Evolutionary conservation across 495 filamentous ascomycete species (phyloP), one percentile per base, ranked within the genome.

Genomic region (Neurospora sp.): DNA sequence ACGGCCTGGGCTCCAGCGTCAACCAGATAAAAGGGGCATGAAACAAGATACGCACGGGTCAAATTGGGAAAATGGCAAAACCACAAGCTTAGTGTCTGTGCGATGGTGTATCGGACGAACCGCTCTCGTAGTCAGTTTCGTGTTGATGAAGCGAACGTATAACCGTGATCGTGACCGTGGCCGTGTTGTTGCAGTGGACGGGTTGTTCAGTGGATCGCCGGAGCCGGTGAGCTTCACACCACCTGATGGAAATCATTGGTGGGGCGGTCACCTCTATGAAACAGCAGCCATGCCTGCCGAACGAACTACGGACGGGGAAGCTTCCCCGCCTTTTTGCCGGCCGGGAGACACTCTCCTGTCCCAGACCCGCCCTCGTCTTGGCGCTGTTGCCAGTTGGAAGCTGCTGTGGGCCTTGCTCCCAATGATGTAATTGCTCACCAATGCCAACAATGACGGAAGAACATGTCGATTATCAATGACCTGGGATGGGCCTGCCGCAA

Each of bases 1-100:
- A 73, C 77, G 77, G 38, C 77, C 74, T 39, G 77, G 77, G 59
- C 73, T 48, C 54, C 54, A 66, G 54, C 54, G 54, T 66, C 15
- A 66, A 66, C 54, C 54, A 66, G 54, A 66, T 34, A 34, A 66
- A 66, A 66, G 54, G 54, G 54, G 54, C 54, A 36, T 66, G 54
- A 66, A 66, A 66, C 54, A 66, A 66, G 54, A 66, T 34, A 66
- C 54, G 54, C 54, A 66, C 54, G 54, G 54, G 54, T 66, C 54
- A 66, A 36, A 4, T 34, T 62, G 5, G 28, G 5, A 66, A 66
- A 34, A 34, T 34, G 31, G 13, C 6, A 66, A 66, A 66, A 19
- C 28, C 54, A 36, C 54, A 66, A 31, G 54, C 11, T 66, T 36
- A 0, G 54, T 66, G 28, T 34, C 54, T 34, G 54, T 66, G 54